Conservation (phyloP, 331 rosid species). For the Dryas integrifolia region DNA sequence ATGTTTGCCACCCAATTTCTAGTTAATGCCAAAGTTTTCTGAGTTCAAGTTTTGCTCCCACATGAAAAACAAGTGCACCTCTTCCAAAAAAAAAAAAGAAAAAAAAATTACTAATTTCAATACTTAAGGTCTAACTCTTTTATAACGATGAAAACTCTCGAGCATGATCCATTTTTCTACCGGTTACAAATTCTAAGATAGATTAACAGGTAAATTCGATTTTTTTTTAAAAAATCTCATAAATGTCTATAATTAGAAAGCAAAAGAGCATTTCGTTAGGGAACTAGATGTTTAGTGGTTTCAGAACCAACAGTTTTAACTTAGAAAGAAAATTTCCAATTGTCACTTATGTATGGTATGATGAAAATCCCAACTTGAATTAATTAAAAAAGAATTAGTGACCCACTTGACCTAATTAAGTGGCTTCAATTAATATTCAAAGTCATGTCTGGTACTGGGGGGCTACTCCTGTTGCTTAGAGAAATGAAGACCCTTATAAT, state of each 20-base stretch:
- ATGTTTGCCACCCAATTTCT: conserved; percentile 59
- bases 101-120: background rate
- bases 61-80: conserved; percentile 37
- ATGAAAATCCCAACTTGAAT: conserved; percentile 16
- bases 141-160: too few relatives aligned
- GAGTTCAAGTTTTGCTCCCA: conserved; percentile 31
- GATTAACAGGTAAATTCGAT: too few relatives aligned
- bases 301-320: too few relatives aligned
- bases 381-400: background rate
- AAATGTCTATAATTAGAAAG: too few relatives aligned
- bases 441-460: conserved; percentile 21
- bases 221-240: too few relatives aligned
- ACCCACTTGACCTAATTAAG: conserved; percentile 19
- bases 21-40: conserved; percentile 25
- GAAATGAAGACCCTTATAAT: conserved; percentile 48
- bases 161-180: too few relatives aligned
- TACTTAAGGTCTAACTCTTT: too few relatives aligned
- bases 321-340: too few relatives aligned
- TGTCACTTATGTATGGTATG: background rate
- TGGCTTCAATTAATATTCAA: conserved; percentile 2
- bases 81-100: background rate
- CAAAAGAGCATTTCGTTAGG: too few relatives aligned
- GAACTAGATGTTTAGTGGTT: too few relatives aligned
- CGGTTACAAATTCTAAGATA: too few relatives aligned
- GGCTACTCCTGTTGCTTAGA: conserved; percentile 17